Evolutionary conservation across 1,284 basidiomycete species (phyloP), one percentile per base, ranked within the genome.

Genomic region (Puccinia horiana): DNA sequence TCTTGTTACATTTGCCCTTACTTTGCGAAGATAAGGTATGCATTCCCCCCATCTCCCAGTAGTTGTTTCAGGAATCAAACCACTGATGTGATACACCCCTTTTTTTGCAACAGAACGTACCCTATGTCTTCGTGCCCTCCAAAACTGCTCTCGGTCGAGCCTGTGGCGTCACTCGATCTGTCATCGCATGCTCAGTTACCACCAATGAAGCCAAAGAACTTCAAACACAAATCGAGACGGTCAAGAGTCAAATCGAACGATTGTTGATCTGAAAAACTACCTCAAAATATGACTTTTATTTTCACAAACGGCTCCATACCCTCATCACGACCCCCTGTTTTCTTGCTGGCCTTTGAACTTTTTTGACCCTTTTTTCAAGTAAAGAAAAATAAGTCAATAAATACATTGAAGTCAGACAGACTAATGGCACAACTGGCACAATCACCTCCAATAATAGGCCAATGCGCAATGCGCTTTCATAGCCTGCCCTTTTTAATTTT

Each of bases 11-110:
- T 88, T 91, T 99, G 40, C 97, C 97, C 65, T 90, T 99, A 79
- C 90, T 99, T 63, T 99, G 97, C 87, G 97, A 99, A 88, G 97
- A 99, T 90, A 99, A 99, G 91, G 93, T 92, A 78, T 12, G 88
- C 61, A 58, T 35, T 29, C 47, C 74, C n/a, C 23, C 40, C 40
- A 47, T 69, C 16, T 40, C 6, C 37, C 61, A 73, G 49, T 44
- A 5, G 35, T 40, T 47, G 61, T 81, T 67, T 16, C 42, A 54
- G 14, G 18, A 54, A 37, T 56, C 49, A 56, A 74, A 49, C 11
- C 32, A 32, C 32, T 70, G 40, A 26, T 1, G 5, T 49, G 26
- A n/a, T 18, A 44, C 5, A 42, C 20, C 40, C 44, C 0, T 12
- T 11, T 44, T 69, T 47, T 44, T 40, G 1, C 20, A 35, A 29